These are phyloP conservation scores for Fusarium sp. DNA, from an alignment of 2,329 filamentous ascomycete genomes.

Conservation along the genomic window DNA sequence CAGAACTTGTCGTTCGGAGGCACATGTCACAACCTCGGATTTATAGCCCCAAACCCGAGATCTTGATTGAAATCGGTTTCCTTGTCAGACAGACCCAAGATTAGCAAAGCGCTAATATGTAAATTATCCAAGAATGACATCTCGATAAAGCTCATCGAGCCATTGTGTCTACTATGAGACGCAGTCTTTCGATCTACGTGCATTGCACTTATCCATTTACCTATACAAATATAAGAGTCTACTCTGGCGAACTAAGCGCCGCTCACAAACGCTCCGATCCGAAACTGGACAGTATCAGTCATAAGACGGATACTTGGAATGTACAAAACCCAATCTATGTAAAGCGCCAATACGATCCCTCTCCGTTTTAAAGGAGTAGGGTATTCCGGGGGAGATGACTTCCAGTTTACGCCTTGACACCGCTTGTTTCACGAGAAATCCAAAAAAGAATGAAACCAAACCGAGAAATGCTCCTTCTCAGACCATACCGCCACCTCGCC, in stretches of 20 bases:
- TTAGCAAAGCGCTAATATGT: neutral
- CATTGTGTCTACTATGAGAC: neutral
- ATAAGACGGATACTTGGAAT: slow-evolving; percentile 4
- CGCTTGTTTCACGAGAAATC: slow-evolving; percentile 1
- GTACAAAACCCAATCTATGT: slow-evolving; percentile 13
- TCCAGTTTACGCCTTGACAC: slow-evolving; percentile 22
- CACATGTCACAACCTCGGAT: slow-evolving; percentile 9
- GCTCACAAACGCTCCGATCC: neutral
- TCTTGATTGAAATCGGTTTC: neutral
- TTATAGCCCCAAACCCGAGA: slow-evolving; percentile 18
- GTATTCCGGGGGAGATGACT: neutral
- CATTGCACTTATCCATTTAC: neutral
- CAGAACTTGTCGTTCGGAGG: neutral
- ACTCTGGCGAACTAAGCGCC: neutral
- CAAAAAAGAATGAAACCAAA: slow-evolving; percentile 1
- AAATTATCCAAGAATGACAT: neutral
- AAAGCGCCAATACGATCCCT: slow-evolving; percentile 1
- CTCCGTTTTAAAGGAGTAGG: neutral
- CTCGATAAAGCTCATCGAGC: neutral
- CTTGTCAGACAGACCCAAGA: neutral
- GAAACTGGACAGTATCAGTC: neutral
- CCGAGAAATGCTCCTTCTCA: slow-evolving; percentile 22
- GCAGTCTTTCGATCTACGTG: neutral
- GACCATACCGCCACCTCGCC: slow-evolving; percentile 58
- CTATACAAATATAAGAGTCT: neutral